Evolutionary conservation across 495 filamentous ascomycete species (phyloP), one percentile per base, ranked within the genome.

Genomic region (Filosporella fistucella): DNA sequence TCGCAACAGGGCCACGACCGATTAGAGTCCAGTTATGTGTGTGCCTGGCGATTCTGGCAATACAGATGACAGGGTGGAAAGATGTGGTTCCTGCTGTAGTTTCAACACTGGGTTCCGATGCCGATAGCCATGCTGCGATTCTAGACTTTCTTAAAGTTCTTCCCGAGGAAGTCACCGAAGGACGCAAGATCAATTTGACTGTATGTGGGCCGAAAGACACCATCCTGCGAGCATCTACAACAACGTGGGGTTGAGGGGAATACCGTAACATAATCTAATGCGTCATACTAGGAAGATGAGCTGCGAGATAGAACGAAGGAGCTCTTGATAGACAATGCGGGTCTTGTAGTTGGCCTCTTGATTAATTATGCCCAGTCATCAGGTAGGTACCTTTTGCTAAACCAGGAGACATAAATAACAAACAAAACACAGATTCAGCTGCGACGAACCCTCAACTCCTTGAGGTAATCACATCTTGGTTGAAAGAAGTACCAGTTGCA

Each of bases 111-210:
- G 89, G 91, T 39, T 81, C 78, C 60, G 82, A 82, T 55, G 80
- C 85, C 35, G 78, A 84, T 54, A 86, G 80, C 62, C 75, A 82
- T 49, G 82, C 91, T 43, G 91, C 86, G 62, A 85, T 96, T 55
- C 68, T 99, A 52, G 94, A 97, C 62, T 97, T 99, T 66, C 74
- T 99, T 45, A 89, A 83, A 61, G 90, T 99, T 58, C 80, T 99
- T 37, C 93, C 93, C 16, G 93, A 99, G 74, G 93, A 99, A 77
- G 94, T 99, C 64, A 97, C 88, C 40, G 93, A 97, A 74, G 93
- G 94, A 67, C 88, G 93, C 67, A 97, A 96, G 72, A 95, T 97
- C 77, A 94, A 88, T 76, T 76, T 99, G 68, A 89, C 86, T 75
- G 91, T 96, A 91, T 72, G 89, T 90, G 71, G 77, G 75, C 71